These are phyloP conservation scores for Smittium mucronatum DNA, from an alignment of 371 early-diverging fungal genomes.

Conservation along the genomic window DNA sequence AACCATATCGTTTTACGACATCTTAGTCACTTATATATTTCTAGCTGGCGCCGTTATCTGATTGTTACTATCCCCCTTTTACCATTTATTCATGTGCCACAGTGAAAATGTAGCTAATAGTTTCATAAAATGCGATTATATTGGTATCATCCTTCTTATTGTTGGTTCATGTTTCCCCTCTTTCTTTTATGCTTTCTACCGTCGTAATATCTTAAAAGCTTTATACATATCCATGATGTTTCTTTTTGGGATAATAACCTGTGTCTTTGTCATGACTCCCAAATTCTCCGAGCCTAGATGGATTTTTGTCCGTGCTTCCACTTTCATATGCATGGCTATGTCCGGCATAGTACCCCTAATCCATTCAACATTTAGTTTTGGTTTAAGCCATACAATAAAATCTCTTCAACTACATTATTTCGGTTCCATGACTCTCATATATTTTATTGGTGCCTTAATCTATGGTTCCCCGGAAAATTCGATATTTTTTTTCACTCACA, in stretches of 20 bases:
- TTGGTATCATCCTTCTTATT: slow-evolving; percentile 76
- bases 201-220: slow-evolving; percentile 40
- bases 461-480: slow-evolving; percentile 64
- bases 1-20: slow-evolving; percentile 41
- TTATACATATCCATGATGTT: slow-evolving; percentile 49
- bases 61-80: slow-evolving; percentile 62
- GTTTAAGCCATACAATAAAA: slow-evolving; percentile 42
- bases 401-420: slow-evolving; percentile 36
- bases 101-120: slow-evolving; percentile 48
- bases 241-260: slow-evolving; percentile 47
- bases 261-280: slow-evolving; percentile 35
- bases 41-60: slow-evolving; percentile 59
- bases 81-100: slow-evolving; percentile 80
- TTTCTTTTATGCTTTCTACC: slow-evolving; percentile 64
- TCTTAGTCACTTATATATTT: slow-evolving; percentile 50
- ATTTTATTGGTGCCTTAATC: slow-evolving; percentile 69
- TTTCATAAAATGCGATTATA: slow-evolving; percentile 85
- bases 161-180: slow-evolving; percentile 66
- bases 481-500: slow-evolving; percentile 68
- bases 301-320: slow-evolving; percentile 57
- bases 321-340: slow-evolving; percentile 69
- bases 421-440: slow-evolving; percentile 53
- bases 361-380: slow-evolving; percentile 54
- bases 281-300: slow-evolving; percentile 60
- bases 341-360: slow-evolving; percentile 61